Conservation (phyloP, 306 rosid genomes). For the Biancaea sappan region DNA sequence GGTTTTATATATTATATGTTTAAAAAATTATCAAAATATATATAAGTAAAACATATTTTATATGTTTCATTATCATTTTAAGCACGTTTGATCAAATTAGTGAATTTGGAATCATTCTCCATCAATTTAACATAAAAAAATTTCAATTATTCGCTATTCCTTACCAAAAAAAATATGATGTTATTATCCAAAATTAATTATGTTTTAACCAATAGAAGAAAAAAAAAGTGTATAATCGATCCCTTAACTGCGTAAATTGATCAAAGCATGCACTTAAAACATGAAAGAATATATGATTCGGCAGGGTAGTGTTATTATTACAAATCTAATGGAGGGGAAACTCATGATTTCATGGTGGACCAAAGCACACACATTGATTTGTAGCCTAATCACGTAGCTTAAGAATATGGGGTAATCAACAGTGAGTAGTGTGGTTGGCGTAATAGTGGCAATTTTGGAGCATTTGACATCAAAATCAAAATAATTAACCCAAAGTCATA, state of each 20-base stretch:
- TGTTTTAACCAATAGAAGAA: too few relatives aligned
- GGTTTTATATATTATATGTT: too few relatives aligned
- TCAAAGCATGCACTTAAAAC: not conserved
- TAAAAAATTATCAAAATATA: too few relatives aligned
- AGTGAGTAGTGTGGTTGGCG: constrained; percentile 3
- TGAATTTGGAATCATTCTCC: too few relatives aligned
- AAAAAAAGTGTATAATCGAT: too few relatives aligned
- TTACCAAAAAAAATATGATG: too few relatives aligned
- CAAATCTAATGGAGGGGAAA: constrained; percentile 31
- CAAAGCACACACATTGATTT: constrained; percentile 34
- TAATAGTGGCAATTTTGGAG: constrained; percentile 27
- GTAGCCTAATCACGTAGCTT: constrained; percentile 32
- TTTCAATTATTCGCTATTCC: too few relatives aligned
- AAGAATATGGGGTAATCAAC: constrained; percentile 30
- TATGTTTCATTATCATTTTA: too few relatives aligned
- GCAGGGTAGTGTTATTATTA: constrained; percentile 1
- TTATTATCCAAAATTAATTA: too few relatives aligned
- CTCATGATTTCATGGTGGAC: constrained; percentile 40
- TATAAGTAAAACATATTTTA: too few relatives aligned
- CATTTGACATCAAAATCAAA: constrained; percentile 30
- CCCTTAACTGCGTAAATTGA: not conserved
- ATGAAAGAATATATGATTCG: not conserved
- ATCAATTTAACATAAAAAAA: too few relatives aligned
- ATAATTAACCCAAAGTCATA: not conserved
- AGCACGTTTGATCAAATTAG: too few relatives aligned